Evolutionary conservation across 139 green algal species (phyloP), one percentile per base, ranked within the genome.

Genomic region (Coelastrella sp.): DNA sequence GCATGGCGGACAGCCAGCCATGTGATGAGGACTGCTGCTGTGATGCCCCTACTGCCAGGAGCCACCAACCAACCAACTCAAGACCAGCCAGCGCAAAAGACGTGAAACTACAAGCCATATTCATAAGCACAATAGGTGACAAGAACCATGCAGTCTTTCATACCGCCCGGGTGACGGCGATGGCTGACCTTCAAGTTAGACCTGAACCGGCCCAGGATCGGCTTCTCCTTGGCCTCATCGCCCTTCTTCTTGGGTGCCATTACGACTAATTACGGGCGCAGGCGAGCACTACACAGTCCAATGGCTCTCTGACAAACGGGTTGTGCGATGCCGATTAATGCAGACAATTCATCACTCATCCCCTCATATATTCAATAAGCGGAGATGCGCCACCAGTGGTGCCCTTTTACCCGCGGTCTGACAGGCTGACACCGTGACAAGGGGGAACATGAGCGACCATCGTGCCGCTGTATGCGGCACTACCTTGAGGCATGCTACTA

Each of bases 191-290:
- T 93, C 56, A 93, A 49, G 89, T 93, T 93, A 49, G 68, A 85
- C 65, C 93, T 98, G 96, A 99, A 99, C 49, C 98, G 94, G 9
- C 98, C 98, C 76, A 99, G 93, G 0, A 99, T 94, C 0, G 97
- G 97, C 85, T 95, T 95, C 88, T 98, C 96, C 89, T 97, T 96
- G 6, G 89, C 87, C 49, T 95, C 95, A 61, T 94, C 94, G 59
- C 98, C 96, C 88, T 96, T 97, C 89, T 96, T 97, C 88, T 97
- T 98, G 4, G 96, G 96, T 4, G 96, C 84, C 96, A 99, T 99
- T 24, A 12, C 22, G 14, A 49, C 35, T 49, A 49, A 49, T 19
- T 19, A 82, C 35, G 35, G 35, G 35, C 35, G 35, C 35, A 49
- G 35, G 35, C 35, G 35, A 22, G n/a, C 75, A 24, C 25, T 56